These are phyloP conservation scores for Thermomucor indicae-seudaticae DNA, from an alignment of 371 early-diverging fungal species.

Conservation along the genomic window DNA sequence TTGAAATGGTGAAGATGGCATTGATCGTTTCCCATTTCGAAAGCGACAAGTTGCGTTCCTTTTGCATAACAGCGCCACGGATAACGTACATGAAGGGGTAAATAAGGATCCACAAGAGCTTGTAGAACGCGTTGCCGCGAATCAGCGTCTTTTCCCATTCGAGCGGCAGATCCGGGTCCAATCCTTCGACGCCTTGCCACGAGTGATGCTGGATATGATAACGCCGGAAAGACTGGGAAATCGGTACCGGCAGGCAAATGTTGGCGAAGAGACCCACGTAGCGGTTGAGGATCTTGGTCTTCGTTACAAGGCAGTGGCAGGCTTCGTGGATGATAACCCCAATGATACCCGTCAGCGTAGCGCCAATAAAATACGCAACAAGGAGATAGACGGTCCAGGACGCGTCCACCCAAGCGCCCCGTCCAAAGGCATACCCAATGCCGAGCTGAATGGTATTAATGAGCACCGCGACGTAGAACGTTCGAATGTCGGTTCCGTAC, in stretches of 20 bases:
- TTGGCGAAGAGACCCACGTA: slow-evolving; percentile 82
- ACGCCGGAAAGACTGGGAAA: slow-evolving; percentile 82
- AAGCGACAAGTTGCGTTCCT: slow-evolving; percentile 57
- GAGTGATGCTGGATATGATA: slow-evolving; percentile 97
- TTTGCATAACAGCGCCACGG: slow-evolving; percentile 75
- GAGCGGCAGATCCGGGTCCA: slow-evolving; percentile 93
- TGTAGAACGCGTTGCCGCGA: slow-evolving; percentile 66
- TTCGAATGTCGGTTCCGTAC: slow-evolving; percentile 80
- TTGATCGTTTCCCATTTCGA: slow-evolving; percentile 84
- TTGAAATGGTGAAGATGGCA: slow-evolving; percentile 57
- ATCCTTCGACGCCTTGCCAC: slow-evolving; percentile 93
- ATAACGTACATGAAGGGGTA: slow-evolving; percentile 91
- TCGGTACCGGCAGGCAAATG: slow-evolving; percentile 78
- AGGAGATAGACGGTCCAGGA: slow-evolving; percentile 58
- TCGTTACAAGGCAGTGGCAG: slow-evolving; percentile 78
- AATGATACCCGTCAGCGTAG: slow-evolving; percentile 71
- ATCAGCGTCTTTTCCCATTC: slow-evolving; percentile 84
- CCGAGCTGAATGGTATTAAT: slow-evolving; percentile 71
- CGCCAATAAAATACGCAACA: slow-evolving; percentile 80
- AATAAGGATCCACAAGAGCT: slow-evolving; percentile 80
- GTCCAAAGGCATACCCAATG: slow-evolving; percentile 78
- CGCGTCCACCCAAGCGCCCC: slow-evolving; percentile 44
- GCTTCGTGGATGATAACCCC: slow-evolving; percentile 91
- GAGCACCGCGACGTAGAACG: slow-evolving; percentile 66
- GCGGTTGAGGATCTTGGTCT: slow-evolving; percentile 71